These are phyloP conservation scores for Glaciozyma antarctica DNA, from an alignment of 768 basidiomycete species.

Conservation along the genomic window DNA sequence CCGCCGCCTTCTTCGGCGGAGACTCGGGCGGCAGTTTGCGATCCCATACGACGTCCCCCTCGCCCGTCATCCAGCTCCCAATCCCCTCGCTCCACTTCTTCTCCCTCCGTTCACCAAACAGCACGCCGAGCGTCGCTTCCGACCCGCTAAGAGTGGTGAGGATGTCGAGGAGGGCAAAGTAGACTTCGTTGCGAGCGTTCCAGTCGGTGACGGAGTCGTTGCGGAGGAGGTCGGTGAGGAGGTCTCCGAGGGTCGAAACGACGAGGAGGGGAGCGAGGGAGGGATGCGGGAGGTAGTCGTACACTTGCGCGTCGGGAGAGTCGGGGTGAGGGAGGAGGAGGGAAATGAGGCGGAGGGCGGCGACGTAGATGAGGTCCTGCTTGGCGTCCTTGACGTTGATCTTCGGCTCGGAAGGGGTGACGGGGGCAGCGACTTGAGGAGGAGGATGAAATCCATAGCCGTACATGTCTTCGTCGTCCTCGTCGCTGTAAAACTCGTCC, in stretches of 20 bases:
- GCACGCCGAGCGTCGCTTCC: conserved; percentile 46
- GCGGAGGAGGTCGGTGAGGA: conserved; percentile 41
- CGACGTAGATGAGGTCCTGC: neutral
- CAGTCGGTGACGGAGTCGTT: conserved; percentile 54
- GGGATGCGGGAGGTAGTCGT: conserved; percentile 10
- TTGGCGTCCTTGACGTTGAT: neutral
- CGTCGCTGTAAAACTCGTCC: neutral
- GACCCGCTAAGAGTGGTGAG: conserved; percentile 49
- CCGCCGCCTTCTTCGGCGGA: conserved; percentile 26
- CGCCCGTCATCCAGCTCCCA: conserved; percentile 48
- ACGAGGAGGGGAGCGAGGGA: conserved; percentile 5
- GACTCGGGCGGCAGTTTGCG: neutral
- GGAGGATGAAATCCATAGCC: neutral
- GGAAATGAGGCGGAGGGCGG: neutral
- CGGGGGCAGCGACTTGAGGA: neutral
- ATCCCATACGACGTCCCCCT: conserved; percentile 45
- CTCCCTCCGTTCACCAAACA: conserved; percentile 45
- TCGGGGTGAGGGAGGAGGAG: conserved; percentile 12
- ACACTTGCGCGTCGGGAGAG: conserved; percentile 1
- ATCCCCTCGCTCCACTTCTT: conserved; percentile 43
- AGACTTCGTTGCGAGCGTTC: conserved; percentile 46
- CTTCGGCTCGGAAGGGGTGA: too few species aligned
- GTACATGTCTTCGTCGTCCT: neutral
- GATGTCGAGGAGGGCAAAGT: conserved; percentile 48
- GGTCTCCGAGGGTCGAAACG: conserved; percentile 6